Evolutionary conservation across 805 yeast genomes (phyloP), one percentile per base, ranked within the genome.

Genomic region (Candida easanensis): DNA sequence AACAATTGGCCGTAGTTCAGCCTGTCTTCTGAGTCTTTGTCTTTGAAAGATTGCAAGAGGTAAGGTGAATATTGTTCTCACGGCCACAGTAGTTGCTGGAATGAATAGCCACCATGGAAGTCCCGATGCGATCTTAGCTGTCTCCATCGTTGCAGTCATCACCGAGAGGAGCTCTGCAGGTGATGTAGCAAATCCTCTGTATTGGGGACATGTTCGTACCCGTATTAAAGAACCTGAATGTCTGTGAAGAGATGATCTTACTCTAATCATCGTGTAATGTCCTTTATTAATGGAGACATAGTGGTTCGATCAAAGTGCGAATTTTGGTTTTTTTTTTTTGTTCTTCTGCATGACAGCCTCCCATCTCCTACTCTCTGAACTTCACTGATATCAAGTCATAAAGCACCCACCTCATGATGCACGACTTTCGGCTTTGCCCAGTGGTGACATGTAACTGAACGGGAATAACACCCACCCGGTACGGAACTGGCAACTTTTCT

Each of bases 51-150:
- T 69, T 0, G 95, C 88, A 17, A 90, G 63, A 4, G 97, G 97
- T 7, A 88, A 58, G 0, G 97, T 90, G 61, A 85, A 69, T 2
- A 70, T 49, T 0, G 84, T 58, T 51, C 97, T 72, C 17, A 90
- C 60, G 0, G 79, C 65, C 19, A 89, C 59, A 0, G 97, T 87
- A 0, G 85, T 65, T 5, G 79, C 26, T 0, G 97, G 97, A 9
- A 90, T 83, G 30, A 88, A 65, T 0, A 77, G 76, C 71, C 87
- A 79, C 97, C 97, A 90, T 4, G 95, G 88, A 2, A 90, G 54
- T 0, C 85, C 84, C 0, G 80, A 60, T n/a, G 55, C 42, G 8
- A 72, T 63, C 61, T 85, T 91, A 1, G 78, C 38, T 1, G 66
- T 46, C 45, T 74, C 77, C 17, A 82, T 50, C 10, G 61, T 44